Base-by-base conservation (phyloP, 2,329 filamentous ascomycete genomes). In the Colletotrichum sp. region DNA sequence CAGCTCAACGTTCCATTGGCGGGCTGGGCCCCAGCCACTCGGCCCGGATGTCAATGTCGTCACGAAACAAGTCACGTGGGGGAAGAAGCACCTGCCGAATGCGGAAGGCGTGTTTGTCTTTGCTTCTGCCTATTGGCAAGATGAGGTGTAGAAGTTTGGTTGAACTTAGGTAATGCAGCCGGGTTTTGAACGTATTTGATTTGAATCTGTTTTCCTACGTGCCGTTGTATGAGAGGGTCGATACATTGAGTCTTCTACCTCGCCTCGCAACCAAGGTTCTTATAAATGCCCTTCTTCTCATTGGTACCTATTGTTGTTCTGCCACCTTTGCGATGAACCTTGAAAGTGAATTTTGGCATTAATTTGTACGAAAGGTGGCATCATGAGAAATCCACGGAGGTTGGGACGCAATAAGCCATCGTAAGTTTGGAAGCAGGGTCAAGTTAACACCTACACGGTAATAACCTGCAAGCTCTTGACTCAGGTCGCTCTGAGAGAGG, bases 41-140 rank as follows among this genome's bases (percentile, higher is more conserved):
- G 69, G 28, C 55, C 32, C 55, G 36, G 21, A 48, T 18, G 52
- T 75, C 73, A 43, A 75, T 75, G 73, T 63, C 72, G 72, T 75
- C 72, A 75, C 73, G 57, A 64, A 18, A 2, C 26, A 4, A 21
- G 30, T 73, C 73, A 75, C 73, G 73, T 75, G 73, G 34, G 5
- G 6, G 12, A n/a, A 8, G n/a, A 16, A 16, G 36, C 24, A 73
- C 66, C 39, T 74, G 67, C 59, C 72, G 32, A 65, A 71, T 71
- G 30, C 18, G 69, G 72, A 43, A 16, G 36, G 13, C 36, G 10
- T n/a, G 12, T 9, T 64, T 32, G 13, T 36, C 60, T 43, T 10
- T 43, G 16, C 36, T 43, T 43, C 36, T n/a, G 36, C 36, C 8
- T 5, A 48, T n/a, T 48, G 39, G 39, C 9, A 48, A n/a, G 1